Percentiles rank a stretch among this genome's conserved stretches.
Conservation (phyloP, 2,329 filamentous ascomycete species). For the Ambrosiella cleistominuta region DNA sequence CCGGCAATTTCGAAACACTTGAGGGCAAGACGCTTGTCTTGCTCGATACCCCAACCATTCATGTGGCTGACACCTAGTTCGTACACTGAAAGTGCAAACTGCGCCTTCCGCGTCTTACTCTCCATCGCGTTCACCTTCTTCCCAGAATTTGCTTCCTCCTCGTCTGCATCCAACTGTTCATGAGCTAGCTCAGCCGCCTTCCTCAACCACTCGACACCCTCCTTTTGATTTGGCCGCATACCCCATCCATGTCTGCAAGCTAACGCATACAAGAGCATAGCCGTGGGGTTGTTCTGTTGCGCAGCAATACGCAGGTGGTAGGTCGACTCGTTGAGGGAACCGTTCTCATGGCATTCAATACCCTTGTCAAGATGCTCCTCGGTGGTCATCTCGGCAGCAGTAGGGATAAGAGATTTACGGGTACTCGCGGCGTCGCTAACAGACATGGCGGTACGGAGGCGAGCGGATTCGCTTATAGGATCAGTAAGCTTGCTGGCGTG, state of each 20-base stretch:
- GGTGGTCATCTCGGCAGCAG: conserved; percentile 52
- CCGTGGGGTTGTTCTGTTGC: conserved; percentile 68
- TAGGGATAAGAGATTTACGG: conserved; percentile 29
- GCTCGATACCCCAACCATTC: conserved; percentile 94
- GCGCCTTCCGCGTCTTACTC: conserved; percentile 69
- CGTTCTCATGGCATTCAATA: conserved; percentile 75
- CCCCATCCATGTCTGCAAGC: conserved; percentile 96
- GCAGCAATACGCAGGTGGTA: conserved; percentile 89
- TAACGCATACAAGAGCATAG: conserved; percentile 88
- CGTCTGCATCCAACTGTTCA: conserved; percentile 68
- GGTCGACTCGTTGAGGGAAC: conserved; percentile 79
- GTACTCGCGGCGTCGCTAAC: conserved; percentile 37
- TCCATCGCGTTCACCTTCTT: conserved; percentile 49
- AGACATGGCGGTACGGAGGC: conserved; percentile 30
- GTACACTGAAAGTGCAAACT: conserved; percentile 90
- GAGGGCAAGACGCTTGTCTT: conserved; percentile 74
- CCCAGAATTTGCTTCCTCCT: conserved; percentile 45
- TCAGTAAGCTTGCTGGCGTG: conserved; percentile 28
- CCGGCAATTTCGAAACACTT: conserved; percentile 94
- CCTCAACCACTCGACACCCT: conserved; percentile 81
- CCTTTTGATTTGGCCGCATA: conserved; percentile 77
- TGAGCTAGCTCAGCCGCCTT: conserved; percentile 76
- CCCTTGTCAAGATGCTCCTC: conserved; percentile 85
- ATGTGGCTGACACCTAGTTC: conserved; percentile 92
- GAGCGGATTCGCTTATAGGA: conserved; percentile 21